Base-by-base conservation (phyloP, 176 grass and related monocot species). In the Lolium rigidum region DNA sequence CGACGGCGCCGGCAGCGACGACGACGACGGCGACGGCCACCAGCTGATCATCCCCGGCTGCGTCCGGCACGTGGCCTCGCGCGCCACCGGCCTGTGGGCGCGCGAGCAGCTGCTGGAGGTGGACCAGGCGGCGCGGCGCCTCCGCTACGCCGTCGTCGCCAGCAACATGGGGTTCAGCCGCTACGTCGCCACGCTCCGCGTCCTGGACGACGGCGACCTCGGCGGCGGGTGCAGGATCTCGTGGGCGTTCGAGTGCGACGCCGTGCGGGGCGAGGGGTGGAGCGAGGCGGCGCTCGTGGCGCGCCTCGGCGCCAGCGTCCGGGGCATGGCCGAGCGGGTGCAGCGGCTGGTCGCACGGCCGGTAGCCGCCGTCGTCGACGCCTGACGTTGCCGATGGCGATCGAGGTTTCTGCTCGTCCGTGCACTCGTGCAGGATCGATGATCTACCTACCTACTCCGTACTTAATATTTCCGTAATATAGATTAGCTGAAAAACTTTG, bases 211-310 rank as follows among this genome's bases (percentile, higher is more conserved):
- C 15, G 67, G 3, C 15, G 48, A 1, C 63, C 51, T 20, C 26
- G 82, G 38, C 56, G 83, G 59, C 56, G 85, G 90, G 61, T 92
- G 90, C 81, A 11, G 78, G 39, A 82, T 94, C 28, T 82, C 85
- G 81, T 94, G 90, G 93, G 80, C 73, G 78, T 92, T 92, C 74
- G 87, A 87, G 18, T 89, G 84, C 55, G 93, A 92, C 20, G 81
- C 93, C 48, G 80, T 82, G 39, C 9, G 10, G n/a, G 14, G 14
- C 9, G 70, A 76, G 4, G 87, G 90, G 51, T 92, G 81, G 85
- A 92, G 70, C 58, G 70, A 77, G 70, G 90, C 89, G 56, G 56
- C 65, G 28, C 58, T 94, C 62, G 35, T 76, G 35, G 78, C 90
- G 17, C 80, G 64, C 64, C 21, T 92, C 80, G 82, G 75, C 43